Base-by-base conservation (phyloP, 805 yeast genomes). In the Saccharomycopsis sp. region DNA sequence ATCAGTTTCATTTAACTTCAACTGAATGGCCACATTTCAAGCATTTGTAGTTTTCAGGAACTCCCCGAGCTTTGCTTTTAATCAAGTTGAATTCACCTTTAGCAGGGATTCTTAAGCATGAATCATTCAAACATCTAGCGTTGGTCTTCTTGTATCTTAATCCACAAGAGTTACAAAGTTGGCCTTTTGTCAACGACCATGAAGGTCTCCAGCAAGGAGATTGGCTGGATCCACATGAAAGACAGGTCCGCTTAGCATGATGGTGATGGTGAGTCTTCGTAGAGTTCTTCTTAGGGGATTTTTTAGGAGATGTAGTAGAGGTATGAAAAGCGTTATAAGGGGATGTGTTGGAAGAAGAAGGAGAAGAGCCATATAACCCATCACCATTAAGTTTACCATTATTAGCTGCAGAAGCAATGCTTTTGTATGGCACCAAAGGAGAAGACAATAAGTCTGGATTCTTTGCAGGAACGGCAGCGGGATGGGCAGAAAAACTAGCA, bases 131-230 rank as follows among this genome's bases (percentile, higher is more conserved):
- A 73, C 99, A 93, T 68, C 97, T 80, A 2, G 96, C 96, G 25
- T 89, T 88, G 0, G 97, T 92, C 74, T 93, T 93, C 72, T 94
- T 92, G 75, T 89, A 93, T 64, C 99, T 78, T 66, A 93, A 76
- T 1, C 99, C 99, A 73, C 99, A 93, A 0, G 97, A 89, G 70
- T 93, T 93, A 76, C 99, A 93, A 64, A 93, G 78, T 74, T 92
- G 98, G n/a, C 97, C 98, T 62, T 87, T 90, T 64, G 84, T 77
- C 25, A 84, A 77, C 2, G 93, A 85, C 99, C 99, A 93, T 3
- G 96, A 87, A 1, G 99, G 99, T 69, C 99, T 82, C 99, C 99
- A 93, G 72, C 99, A 93, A 2, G 99, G 99, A 3, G 96, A 88
- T 65, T 88, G 94, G 58, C 85, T 86, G 0, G 94, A 83, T 3